Conservation (phyloP, 257 asterid species). For the Solanum microdontum region DNA sequence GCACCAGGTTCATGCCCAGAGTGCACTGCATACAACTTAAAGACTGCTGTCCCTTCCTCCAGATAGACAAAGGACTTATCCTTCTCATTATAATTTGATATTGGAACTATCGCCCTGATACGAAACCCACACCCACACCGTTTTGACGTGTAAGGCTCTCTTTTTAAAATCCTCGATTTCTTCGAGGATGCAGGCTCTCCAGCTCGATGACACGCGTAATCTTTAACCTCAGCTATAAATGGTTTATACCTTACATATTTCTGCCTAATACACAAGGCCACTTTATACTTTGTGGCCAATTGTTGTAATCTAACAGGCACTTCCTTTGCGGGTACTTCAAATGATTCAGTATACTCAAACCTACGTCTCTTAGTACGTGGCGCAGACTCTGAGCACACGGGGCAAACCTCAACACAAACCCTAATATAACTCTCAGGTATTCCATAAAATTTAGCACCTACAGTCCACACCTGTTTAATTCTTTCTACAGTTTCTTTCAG, state of each 20-base stretch:
- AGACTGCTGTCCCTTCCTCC: slow-evolving; percentile 95
- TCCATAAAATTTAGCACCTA: slow-evolving; percentile 95
- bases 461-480: slow-evolving; percentile 92
- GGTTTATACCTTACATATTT: slow-evolving; percentile 94
- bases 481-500: slow-evolving; percentile 71
- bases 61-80: slow-evolving; percentile 89
- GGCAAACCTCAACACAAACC: slow-evolving; percentile 68
- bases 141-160: slow-evolving; percentile 85
- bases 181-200: slow-evolving; percentile 88
- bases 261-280: slow-evolving; percentile 81
- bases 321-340: slow-evolving; percentile 94
- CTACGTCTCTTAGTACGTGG: slow-evolving; percentile 82
- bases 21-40: slow-evolving; percentile 90
- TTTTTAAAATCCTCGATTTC: slow-evolving; percentile 54
- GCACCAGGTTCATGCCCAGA: slow-evolving; percentile 98
- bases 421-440: slow-evolving; percentile 93
- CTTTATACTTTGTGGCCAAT: slow-evolving; percentile 86
- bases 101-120: slow-evolving; percentile 89
- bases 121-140: slow-evolving; percentile 96
- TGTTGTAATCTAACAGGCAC: slow-evolving; percentile 74
- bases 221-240: slow-evolving; percentile 98
- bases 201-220: slow-evolving; percentile 94
- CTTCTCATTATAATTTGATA: slow-evolving; percentile 79
- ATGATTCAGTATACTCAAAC: slow-evolving; percentile 84
- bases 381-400: slow-evolving; percentile 80